Evolutionary conservation across 768 basidiomycete species (phyloP), one percentile per base, ranked within the genome.

Genomic region (Pilatotrama ljubarskyi): DNA sequence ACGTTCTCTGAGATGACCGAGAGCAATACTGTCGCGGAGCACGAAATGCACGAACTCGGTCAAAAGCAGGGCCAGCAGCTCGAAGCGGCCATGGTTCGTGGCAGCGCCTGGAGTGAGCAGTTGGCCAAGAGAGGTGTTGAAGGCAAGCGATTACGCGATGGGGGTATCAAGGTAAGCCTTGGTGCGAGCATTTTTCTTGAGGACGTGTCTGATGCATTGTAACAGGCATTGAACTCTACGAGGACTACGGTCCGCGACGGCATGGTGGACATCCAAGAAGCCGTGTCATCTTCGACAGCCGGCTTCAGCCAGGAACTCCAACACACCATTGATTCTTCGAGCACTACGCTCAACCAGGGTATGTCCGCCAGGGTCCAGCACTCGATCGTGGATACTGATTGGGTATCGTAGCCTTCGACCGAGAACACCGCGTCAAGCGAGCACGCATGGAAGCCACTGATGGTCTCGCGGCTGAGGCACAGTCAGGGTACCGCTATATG

Each of bases 371-470:
- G 38, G 20, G 38, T 44, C 47, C 17, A 22, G 13, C 1, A 29
- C 36, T 35, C 9, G 0, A 2, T 3, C 42, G 29, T 38, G 22
- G 17, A 15, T 55, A 59, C 43, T 63, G 20, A 52, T 54, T n/a
- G n/a, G 37, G 26, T 50, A 35, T 38, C 37, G 0, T 62, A 86
- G 89, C 84, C 32, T 80, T 90, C 62, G 84, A 90, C 61, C 79
- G 83, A 60, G 75, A 88, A 66, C 73, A 75, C 42, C 78, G 82
- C 54, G 80, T 84, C 15, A 93, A 93, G 68, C 81, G 86, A 48
- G 85, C 85, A 38, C 82, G 91, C 42, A 67, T 86, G 2, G 88
- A 90, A 51, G 78, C 80, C 10, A 85, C 82, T 18, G 75, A 77
- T 41, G 69, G 75, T 3, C 73, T 90, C 67, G 74, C 73, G 29